These are phyloP conservation scores for Dimargaris xerosporica DNA, from an alignment of 192 early-diverging fungal species.

Conservation along the genomic window DNA sequence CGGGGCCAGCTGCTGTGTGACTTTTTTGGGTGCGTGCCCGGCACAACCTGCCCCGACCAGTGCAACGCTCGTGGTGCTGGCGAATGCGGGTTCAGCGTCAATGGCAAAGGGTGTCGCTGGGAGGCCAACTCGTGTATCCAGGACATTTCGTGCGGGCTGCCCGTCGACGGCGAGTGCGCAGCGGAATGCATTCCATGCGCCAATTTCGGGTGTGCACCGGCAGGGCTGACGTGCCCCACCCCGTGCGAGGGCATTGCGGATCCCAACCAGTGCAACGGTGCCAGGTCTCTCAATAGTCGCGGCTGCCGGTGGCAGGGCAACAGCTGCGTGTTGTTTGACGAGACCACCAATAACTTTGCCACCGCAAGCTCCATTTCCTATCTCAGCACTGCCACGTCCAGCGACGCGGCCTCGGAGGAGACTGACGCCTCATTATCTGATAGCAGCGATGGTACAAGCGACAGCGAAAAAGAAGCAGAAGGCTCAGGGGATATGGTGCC, in stretches of 20 bases:
- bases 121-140: constrained; percentile 17
- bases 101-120: constrained; percentile 24
- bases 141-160: constrained; percentile 17
- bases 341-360: constrained; percentile 8
- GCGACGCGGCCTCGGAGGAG: not conserved
- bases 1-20: constrained; percentile 18
- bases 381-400: not conserved
- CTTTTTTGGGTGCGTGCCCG: constrained; percentile 20
- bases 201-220: constrained; percentile 19
- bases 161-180: constrained; percentile 15
- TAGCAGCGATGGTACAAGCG: no score
- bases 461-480: not conserved
- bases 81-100: constrained; percentile 17
- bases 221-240: constrained; percentile 17
- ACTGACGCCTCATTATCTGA: not conserved
- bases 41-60: constrained; percentile 15
- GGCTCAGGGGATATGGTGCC: not conserved
- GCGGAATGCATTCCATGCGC: constrained; percentile 19
- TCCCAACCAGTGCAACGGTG: constrained; percentile 13
- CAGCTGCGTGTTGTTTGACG: constrained; percentile 17
- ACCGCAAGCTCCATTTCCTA: not conserved
- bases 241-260: constrained; percentile 13
- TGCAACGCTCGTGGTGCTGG: constrained; percentile 12
- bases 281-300: constrained; percentile 13
- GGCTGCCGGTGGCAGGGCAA: constrained; percentile 20